Conservation (phyloP, 345 rosid species). For the Eucalyptus marginata region DNA sequence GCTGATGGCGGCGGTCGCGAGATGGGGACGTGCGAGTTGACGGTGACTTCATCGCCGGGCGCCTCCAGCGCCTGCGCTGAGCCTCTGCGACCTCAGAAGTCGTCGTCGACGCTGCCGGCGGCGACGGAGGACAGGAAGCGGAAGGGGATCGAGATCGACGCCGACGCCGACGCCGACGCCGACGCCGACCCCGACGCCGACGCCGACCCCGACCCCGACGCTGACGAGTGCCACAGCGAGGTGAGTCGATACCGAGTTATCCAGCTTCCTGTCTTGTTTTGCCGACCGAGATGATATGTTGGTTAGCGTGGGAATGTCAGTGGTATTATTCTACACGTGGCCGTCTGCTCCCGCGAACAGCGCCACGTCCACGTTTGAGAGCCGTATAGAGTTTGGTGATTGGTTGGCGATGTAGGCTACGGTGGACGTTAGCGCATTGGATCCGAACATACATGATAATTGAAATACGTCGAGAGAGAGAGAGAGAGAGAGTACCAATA, state of each 20-base stretch:
- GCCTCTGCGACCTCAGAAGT: slow-evolving; percentile 10
- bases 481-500: neutral
- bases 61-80: slow-evolving; percentile 49
- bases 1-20: slow-evolving; percentile 3
- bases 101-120: slow-evolving; percentile 22
- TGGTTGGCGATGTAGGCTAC: neutral
- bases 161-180: slow-evolving; percentile 22
- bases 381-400: neutral
- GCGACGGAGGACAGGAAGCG: slow-evolving; percentile 47
- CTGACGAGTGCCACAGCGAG: slow-evolving; percentile 51
- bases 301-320: neutral
- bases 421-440: neutral
- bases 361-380: neutral
- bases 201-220: slow-evolving; percentile 32
- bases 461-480: neutral
- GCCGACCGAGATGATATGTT: neutral
- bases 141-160: slow-evolving; percentile 47
- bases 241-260: slow-evolving; percentile 13
- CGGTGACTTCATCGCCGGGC: slow-evolving; percentile 35
- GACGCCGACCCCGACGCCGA: slow-evolving; percentile 42
- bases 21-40: slow-evolving; percentile 23
- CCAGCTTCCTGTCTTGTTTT: neutral
- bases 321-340: neutral
- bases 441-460: neutral
- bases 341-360: neutral